A percentile compares a stretch with the other conserved stretches of the same genome.
These are phyloP conservation scores for Auriculariales sp. DNA, from an alignment of 768 basidiomycete genomes.

Conservation along the genomic window DNA sequence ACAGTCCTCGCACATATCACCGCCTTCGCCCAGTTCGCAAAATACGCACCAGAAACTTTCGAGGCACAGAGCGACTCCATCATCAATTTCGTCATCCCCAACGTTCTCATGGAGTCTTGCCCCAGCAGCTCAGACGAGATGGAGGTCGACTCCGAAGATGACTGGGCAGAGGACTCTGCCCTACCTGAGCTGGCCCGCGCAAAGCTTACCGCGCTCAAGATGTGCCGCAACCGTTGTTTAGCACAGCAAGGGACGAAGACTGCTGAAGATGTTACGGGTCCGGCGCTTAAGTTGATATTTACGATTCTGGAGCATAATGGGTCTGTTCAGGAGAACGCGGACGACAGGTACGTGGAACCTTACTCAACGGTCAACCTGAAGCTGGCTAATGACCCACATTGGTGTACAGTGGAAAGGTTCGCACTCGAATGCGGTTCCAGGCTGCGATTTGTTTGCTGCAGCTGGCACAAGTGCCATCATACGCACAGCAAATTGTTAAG, in stretches of 20 bases:
- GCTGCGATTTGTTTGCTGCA: constrained; percentile 73
- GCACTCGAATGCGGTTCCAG: constrained; percentile 69
- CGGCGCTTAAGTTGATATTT: constrained; percentile 63
- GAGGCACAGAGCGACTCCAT: constrained; percentile 67
- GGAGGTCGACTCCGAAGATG: constrained; percentile 35
- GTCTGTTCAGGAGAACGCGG: constrained; percentile 30
- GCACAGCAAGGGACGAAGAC: constrained; percentile 44
- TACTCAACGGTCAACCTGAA: background rate
- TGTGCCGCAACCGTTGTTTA: constrained; percentile 68
- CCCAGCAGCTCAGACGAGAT: constrained; percentile 38
- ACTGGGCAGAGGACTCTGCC: constrained; percentile 65
- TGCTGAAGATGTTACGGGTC: constrained; percentile 52
- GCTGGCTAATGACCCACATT: constrained; percentile 7
- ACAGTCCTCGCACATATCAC: constrained; percentile 50
- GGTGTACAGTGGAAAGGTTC: constrained; percentile 36
- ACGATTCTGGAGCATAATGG: constrained; percentile 60
- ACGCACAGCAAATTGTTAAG: constrained; percentile 37
- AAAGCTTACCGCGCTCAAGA: constrained; percentile 64
- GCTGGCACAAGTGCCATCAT: constrained; percentile 44
- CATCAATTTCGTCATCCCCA: constrained; percentile 54
- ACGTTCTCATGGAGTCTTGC: constrained; percentile 47
- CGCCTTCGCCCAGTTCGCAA: constrained; percentile 61
- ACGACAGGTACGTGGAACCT: constrained; percentile 30
- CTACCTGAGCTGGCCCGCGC: constrained; percentile 45
- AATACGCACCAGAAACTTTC: constrained; percentile 53